Base-by-base conservation (phyloP, 2,329 filamentous ascomycete genomes). In the Penicillium frequentans region DNA sequence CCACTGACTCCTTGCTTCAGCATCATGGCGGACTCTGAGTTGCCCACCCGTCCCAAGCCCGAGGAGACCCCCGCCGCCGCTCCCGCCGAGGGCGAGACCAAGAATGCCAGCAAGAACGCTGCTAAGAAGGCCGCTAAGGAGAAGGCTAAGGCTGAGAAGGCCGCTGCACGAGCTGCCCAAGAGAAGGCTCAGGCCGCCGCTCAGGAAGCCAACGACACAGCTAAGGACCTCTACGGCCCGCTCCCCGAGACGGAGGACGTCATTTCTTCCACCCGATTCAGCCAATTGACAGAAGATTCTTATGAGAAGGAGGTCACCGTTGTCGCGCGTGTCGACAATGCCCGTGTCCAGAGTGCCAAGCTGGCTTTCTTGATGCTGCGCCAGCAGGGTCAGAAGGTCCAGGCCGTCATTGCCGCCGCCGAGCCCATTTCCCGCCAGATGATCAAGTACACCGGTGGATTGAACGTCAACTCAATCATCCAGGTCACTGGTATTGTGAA, bases 101-200 rank as follows among this genome's bases (percentile, higher is more conserved):
- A 72, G 66, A 66, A 57, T 61, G 61, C 70, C 43, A 91, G 88
- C 59, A 93, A 96, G 79, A 93, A 88, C 76, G 91, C 87, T 16
- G 79, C 89, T 63, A 96, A 96, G 81, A 96, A 96, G 81, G 87
- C 90, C 46, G 89, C 90, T 67, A 96, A 96, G 79, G 90, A 93
- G 27, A 92, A 92, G 79, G 93, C 93, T 74, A 93, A 96, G 77
- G 90, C 89, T 13, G 83, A 86, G 72, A 96, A 96, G 77, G 89
- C 89, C 45, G 82, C 68, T 73, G 84, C 73, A 78, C 86, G 75
- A 51, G 89, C 87, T n/a, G 89, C 91, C 65, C 87, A 89, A 70
- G 89, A 90, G 70, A 89, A 89, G 59, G 85, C 85, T 44, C 84
- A 86, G 57, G 86, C 87, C 60, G 87, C 86, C 33, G 83, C 85